A percentile compares a stretch with the other conserved stretches of the same genome.
Evolutionary conservation across 805 yeast species (phyloP).

Genomic region (Dipodascus albidus): DNA sequence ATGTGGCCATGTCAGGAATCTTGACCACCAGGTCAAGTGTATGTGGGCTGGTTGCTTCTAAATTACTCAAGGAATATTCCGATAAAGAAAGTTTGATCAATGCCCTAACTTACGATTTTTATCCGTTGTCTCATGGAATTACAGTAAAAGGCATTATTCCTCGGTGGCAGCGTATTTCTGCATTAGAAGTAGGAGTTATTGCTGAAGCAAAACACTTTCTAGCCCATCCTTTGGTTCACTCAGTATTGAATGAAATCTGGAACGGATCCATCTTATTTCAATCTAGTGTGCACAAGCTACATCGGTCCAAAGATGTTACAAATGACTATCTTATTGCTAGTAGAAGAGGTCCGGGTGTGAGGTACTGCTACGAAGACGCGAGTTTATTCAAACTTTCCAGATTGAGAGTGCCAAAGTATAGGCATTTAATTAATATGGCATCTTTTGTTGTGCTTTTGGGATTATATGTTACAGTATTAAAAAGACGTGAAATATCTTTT

Average conservation of each 20-base stretch:
- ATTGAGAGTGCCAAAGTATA: slow-evolving; percentile 28
- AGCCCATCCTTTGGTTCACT: slow-evolving; percentile 40
- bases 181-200: slow-evolving; percentile 40
- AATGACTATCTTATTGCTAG: slow-evolving; percentile 19
- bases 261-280: slow-evolving; percentile 38
- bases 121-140: slow-evolving; percentile 30
- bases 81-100: slow-evolving; percentile 33
- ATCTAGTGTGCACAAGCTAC: slow-evolving; percentile 27
- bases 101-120: slow-evolving; percentile 33
- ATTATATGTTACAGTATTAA: slow-evolving; percentile 21
- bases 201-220: slow-evolving; percentile 42
- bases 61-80: slow-evolving; percentile 36
- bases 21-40: slow-evolving; percentile 36
- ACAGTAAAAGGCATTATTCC: slow-evolving; percentile 14
- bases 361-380: slow-evolving; percentile 26
- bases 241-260: slow-evolving; percentile 38
- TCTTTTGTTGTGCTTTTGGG: slow-evolving; percentile 23
- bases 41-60: slow-evolving; percentile 42
- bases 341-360: slow-evolving; percentile 24
- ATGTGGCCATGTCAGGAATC: slow-evolving; percentile 25
- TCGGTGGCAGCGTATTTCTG: slow-evolving; percentile 31
- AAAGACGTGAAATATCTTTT: slow-evolving; percentile 10
- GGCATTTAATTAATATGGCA: slow-evolving; percentile 23
- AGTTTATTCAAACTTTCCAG: slow-evolving; percentile 28
- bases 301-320: slow-evolving; percentile 21